Evolutionary conservation across 1,139 yeast species (phyloP).

Genomic region (Diutina mesorugosa): DNA sequence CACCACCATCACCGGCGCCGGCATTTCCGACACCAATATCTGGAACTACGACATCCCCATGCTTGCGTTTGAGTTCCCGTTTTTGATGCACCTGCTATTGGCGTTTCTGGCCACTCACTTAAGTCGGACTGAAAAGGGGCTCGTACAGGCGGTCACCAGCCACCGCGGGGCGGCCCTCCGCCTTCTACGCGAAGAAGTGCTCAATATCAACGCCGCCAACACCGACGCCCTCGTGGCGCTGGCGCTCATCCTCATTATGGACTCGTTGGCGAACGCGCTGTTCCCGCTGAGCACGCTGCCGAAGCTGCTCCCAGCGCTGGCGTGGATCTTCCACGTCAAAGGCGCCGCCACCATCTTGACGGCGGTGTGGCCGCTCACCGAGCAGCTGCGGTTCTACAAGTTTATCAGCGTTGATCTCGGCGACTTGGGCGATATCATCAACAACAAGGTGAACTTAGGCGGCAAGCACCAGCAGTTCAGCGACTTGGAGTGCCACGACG

Average conservation of each 20-base stretch:
- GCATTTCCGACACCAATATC: conserved; percentile 73
- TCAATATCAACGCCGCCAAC: conserved; percentile 69
- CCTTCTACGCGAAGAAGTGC: conserved; percentile 70
- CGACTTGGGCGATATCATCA: conserved; percentile 72
- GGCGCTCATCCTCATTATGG: conserved; percentile 81
- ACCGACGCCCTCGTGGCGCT: conserved; percentile 91
- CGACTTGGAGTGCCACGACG: conserved; percentile 73
- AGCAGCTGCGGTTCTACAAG: conserved; percentile 58
- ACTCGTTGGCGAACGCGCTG: conserved; percentile 86
- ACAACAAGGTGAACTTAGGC: conserved; percentile 10
- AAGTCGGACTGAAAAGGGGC: conserved; percentile 60
- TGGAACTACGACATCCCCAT: conserved; percentile 86
- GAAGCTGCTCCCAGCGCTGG: conserved; percentile 74
- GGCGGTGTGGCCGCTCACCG: conserved; percentile 89
- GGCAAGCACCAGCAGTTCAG: conserved; percentile 19
- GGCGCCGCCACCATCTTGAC: conserved; percentile 93
- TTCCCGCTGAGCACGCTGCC: conserved; percentile 50
- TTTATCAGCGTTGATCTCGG: conserved; percentile 70
- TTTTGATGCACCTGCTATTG: conserved; percentile 79
- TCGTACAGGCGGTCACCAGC: conserved; percentile 73
- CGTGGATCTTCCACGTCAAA: conserved; percentile 94
- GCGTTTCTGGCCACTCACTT: conserved; percentile 90
- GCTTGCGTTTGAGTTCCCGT: conserved; percentile 80
- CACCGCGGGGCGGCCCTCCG: conserved; percentile 83
- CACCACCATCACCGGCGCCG: conserved; percentile 80